Evolutionary conservation across 2,329 filamentous ascomycete genomes (phyloP), one percentile per base, ranked within the genome.

Genomic region (Fusarium udum): DNA sequence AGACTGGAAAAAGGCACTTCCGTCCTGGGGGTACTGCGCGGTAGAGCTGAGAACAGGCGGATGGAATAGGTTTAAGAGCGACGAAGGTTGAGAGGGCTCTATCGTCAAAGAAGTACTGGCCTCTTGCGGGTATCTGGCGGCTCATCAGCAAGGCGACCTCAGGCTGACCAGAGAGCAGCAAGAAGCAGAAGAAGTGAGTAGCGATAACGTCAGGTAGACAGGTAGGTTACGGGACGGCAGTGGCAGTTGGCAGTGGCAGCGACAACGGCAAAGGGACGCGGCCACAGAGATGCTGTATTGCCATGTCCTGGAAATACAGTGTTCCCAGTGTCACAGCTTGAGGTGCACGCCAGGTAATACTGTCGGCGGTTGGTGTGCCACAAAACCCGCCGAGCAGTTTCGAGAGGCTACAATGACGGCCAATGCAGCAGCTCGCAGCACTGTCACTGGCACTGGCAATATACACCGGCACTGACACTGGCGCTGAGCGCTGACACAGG

Each of bases 61-160:
- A 78, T 86, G 84, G 79, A 88, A 89, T 71, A 89, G 80, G 77
- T 81, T 85, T 79, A 89, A 80, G 76, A 88, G 83, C 67, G 85
- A 83, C 62, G 87, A 82, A 71, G 86, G 83, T 78, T 88, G 86
- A 62, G 85, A 78, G 72, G 86, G 85, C 80, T 89, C 87, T 81
- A 89, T 84, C 74, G 86, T 85, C 76, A 89, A 83, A 77, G 87
- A 84, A 71, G 84, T 84, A 79, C 81, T 85, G 77, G 86, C 82
- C 77, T 89, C 87, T 79, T 88, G 87, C 78, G 82, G 85, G 82
- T 88, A 89, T 85, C 88, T 90, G 80, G 71, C 75, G 59, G 63
- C 61, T 71, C 72, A 77, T 80, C 68, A 78, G 78, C 73, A 70
- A 67, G 77, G 73, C 57, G 45, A 64, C 62, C 72, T 73, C 69